Evolutionary conservation across 371 early-diverging fungal genomes (phyloP), one percentile per base, ranked within the genome.

Genomic region (Mortierella sp.): DNA sequence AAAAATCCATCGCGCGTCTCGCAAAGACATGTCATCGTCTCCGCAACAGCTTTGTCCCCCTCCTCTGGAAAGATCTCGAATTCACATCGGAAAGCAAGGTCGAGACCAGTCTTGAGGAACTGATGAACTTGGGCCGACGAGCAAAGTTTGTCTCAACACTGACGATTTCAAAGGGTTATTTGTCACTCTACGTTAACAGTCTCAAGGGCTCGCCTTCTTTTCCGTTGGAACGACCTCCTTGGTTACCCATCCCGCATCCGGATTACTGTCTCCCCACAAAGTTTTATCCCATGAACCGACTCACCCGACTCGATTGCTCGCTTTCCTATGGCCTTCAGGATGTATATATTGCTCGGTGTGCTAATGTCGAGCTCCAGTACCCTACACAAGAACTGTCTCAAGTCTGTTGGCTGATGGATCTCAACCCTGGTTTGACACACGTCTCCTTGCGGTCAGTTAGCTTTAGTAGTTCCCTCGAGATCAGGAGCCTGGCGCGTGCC

Each of bases 1-100:
- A 65, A 38, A 65, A 65, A 31, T 38, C 65, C 65, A 65, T 65
- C 24, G 65, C 65, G 3, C 65, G 65, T 31, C 65, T 65, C 21
- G 65, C 65, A 65, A 65, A 65, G 24, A 65, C 65, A 19, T 65
- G 65, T 65, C 65, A 65, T 65, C 65, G 38, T 7, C 65, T 65
- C 21, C 65, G 65, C 19, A 65, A 65, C 65, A 34, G 34, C 16
- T 65, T 65, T 31, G 65, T 65, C 9, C 65, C 65, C 24, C 65
- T 65, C 9, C 65, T 65, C 38, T 65, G 65, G 65, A 31, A 31
- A 19, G 38, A 65, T 65, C 38, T 65, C 38, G 65, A 38, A 24
- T 21, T 65, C 21, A 65, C 38, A 38, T 31, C 9, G 11, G 65
- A 38, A 34, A 34, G 19, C 21, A 65, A 65, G 21, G 38, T 24